A percentile compares a stretch with the other conserved stretches of the same genome.
Conservation (phyloP, 805 yeast genomes). For the Sugiyamaella floridensis region DNA sequence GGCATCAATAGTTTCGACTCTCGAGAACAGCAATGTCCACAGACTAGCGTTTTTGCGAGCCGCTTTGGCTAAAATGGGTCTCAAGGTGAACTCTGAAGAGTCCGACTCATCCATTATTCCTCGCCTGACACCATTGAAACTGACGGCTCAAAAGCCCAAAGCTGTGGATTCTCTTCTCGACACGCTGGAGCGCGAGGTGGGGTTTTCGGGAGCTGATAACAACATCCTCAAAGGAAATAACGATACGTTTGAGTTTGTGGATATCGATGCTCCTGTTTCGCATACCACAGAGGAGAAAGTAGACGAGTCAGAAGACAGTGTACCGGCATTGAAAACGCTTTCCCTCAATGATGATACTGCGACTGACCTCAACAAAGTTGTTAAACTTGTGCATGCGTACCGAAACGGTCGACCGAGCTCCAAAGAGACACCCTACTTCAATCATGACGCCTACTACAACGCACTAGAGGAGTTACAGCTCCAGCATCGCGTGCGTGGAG, state of each 20-base stretch:
- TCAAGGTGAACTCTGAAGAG: constrained; percentile 54
- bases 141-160: constrained; percentile 39
- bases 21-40: constrained; percentile 35
- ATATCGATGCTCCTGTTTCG: constrained; percentile 2
- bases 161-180: constrained; percentile 31
- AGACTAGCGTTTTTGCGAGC: constrained; percentile 53
- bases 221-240: constrained; percentile 43
- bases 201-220: constrained; percentile 29
- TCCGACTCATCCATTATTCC: constrained; percentile 42
- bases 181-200: constrained; percentile 30
- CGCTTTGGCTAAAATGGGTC: constrained; percentile 53
- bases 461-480: constrained; percentile 30
- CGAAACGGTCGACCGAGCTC: constrained; percentile 42
- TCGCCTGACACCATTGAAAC: constrained; percentile 56
- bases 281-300: not conserved
- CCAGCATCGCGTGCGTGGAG: constrained; percentile 15
- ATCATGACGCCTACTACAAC: constrained; percentile 49
- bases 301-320: not conserved
- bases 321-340: not conserved
- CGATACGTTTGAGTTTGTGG: constrained; percentile 46
- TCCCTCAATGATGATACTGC: constrained; percentile 18
- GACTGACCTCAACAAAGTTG: constrained; percentile 49
- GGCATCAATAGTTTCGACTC: constrained; percentile 26
- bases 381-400: constrained; percentile 50
- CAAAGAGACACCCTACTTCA: constrained; percentile 65